Evolutionary conservation across 1,284 basidiomycete genomes (phyloP).

Genomic region (Moesziomyces sp.): DNA sequence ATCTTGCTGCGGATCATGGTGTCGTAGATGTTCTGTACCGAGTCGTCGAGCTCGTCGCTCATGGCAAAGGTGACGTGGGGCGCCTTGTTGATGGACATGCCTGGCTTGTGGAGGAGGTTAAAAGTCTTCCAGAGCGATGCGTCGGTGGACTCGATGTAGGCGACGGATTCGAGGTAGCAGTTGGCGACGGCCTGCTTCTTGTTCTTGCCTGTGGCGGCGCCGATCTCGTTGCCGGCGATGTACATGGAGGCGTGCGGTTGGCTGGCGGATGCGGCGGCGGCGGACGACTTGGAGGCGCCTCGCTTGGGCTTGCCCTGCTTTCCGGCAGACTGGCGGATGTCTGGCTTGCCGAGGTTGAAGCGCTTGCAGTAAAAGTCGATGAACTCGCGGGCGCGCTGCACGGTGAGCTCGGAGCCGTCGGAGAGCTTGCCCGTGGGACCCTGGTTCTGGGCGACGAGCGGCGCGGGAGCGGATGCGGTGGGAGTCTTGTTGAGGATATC

Average conservation of each 20-base stretch:
- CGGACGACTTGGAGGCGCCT: conserved; percentile 13
- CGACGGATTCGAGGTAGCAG: conserved; percentile 87
- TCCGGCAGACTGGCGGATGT: conserved; percentile 70
- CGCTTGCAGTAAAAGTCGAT: conserved; percentile 94
- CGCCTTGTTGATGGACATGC: conserved; percentile 72
- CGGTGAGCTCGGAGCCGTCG: conserved; percentile 76
- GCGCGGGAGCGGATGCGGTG: conserved; percentile 68
- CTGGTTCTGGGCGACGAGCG: conserved; percentile 42
- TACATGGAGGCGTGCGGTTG: conserved; percentile 84
- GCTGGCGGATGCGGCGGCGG: conserved; percentile 8
- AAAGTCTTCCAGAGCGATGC: conserved; percentile 82
- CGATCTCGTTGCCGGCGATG: conserved; percentile 82
- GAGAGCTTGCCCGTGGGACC: conserved; percentile 70
- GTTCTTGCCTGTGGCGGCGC: conserved; percentile 76
- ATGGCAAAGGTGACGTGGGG: conserved; percentile 80
- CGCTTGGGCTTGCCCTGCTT: conserved; percentile 37
- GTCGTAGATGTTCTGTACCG: conserved; percentile 76
- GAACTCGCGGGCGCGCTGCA: conserved; percentile 85
- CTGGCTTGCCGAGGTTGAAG: conserved; percentile 83
- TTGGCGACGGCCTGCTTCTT: conserved; percentile 82
- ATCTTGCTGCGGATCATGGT: conserved; percentile 73
- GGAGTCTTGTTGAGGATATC: conserved; percentile 47
- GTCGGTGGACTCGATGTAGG: conserved; percentile 87
- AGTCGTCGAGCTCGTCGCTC: conserved; percentile 77
- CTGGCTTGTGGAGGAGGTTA: conserved; percentile 65